phyloP scores from a whole-genome alignment of 352 stramenopile genomes.

The Phytophthora constricta region DNA sequence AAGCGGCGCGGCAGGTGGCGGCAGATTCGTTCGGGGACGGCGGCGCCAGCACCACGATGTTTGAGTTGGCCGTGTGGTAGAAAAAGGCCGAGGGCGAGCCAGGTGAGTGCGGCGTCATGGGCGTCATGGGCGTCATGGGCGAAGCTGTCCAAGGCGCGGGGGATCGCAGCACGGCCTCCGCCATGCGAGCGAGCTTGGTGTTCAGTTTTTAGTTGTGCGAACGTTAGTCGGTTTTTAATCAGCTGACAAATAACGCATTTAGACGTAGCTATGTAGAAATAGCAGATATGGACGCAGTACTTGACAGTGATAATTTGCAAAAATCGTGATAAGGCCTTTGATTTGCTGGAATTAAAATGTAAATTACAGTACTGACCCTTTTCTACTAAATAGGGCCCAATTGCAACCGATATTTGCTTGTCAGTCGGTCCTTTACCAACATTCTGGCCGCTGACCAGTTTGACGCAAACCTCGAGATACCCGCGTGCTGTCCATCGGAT shows the following conservation, averaged over 20 bases:
- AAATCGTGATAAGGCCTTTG: too few relatives aligned
- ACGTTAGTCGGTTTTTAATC: conserved; percentile 1
- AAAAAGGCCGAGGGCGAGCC: conserved; percentile 41
- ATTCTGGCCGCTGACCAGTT: too few relatives aligned
- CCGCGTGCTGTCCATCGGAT: too few relatives aligned
- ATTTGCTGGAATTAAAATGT: background rate
- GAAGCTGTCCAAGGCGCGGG: conserved; percentile 20
- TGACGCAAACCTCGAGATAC: too few relatives aligned
- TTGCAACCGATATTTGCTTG: background rate
- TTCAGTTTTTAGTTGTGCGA: background rate
- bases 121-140: conserved; percentile 3
- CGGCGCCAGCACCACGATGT: conserved; percentile 26
- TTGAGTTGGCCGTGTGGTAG: conserved; percentile 31
- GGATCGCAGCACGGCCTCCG: background rate
- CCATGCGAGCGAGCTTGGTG: conserved; percentile 15
- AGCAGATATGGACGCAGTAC: too few relatives aligned
- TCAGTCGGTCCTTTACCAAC: too few relatives aligned
- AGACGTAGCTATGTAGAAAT: too few relatives aligned
- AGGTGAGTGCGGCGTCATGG: conserved; percentile 33
- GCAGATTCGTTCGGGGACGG: conserved; percentile 24
- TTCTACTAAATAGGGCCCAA: background rate
- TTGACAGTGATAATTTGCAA: too few relatives aligned
- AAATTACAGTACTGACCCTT: background rate
- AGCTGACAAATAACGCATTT: too few relatives aligned
- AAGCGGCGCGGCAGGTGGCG: conserved; percentile 5